Evolutionary conservation across 306 rosid species (phyloP), one percentile per base, ranked within the genome.

Genomic region (Glycyrrhiza uralensis): DNA sequence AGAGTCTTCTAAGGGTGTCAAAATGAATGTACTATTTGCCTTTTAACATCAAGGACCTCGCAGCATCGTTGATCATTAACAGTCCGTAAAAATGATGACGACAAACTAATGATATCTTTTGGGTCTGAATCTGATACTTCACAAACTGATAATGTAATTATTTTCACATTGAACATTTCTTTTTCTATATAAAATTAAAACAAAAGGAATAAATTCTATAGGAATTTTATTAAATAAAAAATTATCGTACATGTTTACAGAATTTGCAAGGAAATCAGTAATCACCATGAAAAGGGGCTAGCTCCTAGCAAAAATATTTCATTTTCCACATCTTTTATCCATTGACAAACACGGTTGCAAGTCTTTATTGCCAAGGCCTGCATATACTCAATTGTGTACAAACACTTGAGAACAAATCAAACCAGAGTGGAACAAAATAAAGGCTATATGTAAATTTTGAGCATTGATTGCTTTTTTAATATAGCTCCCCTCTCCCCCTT

Each of bases 241-340:
- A 33, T 72, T 72, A 85, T 79, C 15, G 62, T 91, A 91, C 91
- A 89, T 68, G 71, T 69, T 73, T 83, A 84, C 92, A 86, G 42
- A 62, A 59, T 49, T 55, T 57, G 66, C 30, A 36, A 46, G 75
- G 63, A 44, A 79, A 68, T 94, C 88, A 94, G 63, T 38, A 79
- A 68, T 94, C 88, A 94, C 99, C 99, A 94, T 61, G 99, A 94
- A 81, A 94, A 91, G 72, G 99, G 99, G 89, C 97, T 94, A 60
- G 97, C 94, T 81, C 99, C 99, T 77, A 91, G 89, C 91, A 94
- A 88, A 84, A 94, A 94, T 42, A 94, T 87, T 76, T 94, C 99
- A 20, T 91, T 91, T 79, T 94, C 99, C 18, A 94, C 95, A 24
- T 94, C 99, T 83, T 91, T 91, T 61, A 94, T 88, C 99, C 99